A percentile compares a stretch with the other conserved stretches of the same genome.
Conservation (phyloP, 441 rosid species). For the Populus hybrid region DNA sequence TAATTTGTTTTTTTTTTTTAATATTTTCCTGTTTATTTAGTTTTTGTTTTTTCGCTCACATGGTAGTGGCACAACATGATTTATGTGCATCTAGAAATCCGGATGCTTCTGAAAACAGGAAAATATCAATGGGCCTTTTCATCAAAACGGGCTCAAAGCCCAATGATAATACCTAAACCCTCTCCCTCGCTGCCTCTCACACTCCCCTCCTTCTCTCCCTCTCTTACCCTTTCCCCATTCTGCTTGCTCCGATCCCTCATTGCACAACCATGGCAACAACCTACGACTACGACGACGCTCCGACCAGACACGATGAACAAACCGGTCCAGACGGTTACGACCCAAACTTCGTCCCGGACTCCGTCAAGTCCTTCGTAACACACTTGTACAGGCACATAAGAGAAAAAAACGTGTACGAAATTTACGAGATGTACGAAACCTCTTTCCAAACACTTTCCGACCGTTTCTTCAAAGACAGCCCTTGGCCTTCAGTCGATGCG, state of each 20-base stretch:
- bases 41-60: no score
- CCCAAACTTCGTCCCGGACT: constrained; percentile 88
- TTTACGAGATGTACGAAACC: constrained; percentile 97
- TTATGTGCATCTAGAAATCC: no score
- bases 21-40: no score
- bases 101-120: no score
- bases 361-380: constrained; percentile 81
- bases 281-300: constrained; percentile 52
- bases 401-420: constrained; percentile 97
- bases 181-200: neutral
- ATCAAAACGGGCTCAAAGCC: no score
- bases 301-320: constrained; percentile 36
- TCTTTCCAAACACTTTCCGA: constrained; percentile 94
- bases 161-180: no score
- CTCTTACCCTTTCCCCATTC: neutral
- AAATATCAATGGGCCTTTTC: no score
- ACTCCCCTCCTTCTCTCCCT: neutral
- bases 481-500: constrained; percentile 98
- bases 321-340: constrained; percentile 50
- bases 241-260: neutral
- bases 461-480: constrained; percentile 81
- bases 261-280: constrained; percentile 50
- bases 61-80: no score
- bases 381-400: constrained; percentile 93
- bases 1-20: no score